These are phyloP conservation scores for Aspergillus sp. DNA, from an alignment of 2,329 filamentous ascomycete species.

Conservation along the genomic window DNA sequence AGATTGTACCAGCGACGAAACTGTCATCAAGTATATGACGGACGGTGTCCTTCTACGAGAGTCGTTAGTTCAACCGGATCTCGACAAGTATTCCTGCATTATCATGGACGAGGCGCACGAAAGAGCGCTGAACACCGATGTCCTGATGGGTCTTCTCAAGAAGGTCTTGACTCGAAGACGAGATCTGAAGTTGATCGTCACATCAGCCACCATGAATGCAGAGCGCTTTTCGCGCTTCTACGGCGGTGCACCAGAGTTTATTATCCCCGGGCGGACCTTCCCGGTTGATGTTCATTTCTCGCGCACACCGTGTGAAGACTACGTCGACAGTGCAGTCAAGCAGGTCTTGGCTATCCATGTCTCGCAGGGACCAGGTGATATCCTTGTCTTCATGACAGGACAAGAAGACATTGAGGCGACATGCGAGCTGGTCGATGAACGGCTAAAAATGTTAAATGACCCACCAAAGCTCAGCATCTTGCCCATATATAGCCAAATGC, in stretches of 20 bases:
- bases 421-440: slow-evolving; percentile 83
- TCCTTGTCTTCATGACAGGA: slow-evolving; percentile 98
- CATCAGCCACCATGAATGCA: slow-evolving; percentile 97
- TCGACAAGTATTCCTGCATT: slow-evolving; percentile 94
- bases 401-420: slow-evolving; percentile 98
- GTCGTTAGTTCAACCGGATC: slow-evolving; percentile 81
- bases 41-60: slow-evolving; percentile 92
- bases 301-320: slow-evolving; percentile 90
- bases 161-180: slow-evolving; percentile 85
- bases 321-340: slow-evolving; percentile 93
- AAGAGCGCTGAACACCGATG: slow-evolving; percentile 90
- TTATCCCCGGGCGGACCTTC: slow-evolving; percentile 92
- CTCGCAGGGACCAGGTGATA: slow-evolving; percentile 86
- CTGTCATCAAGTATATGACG: slow-evolving; percentile 98
- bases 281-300: slow-evolving; percentile 96
- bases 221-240: slow-evolving; percentile 95
- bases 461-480: slow-evolving; percentile 90
- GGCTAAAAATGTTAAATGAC: slow-evolving; percentile 82
- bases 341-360: slow-evolving; percentile 95
- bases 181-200: slow-evolving; percentile 94
- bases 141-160: slow-evolving; percentile 95
- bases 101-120: slow-evolving; percentile 99
- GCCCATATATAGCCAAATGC: slow-evolving; percentile 99
- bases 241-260: slow-evolving; percentile 90
- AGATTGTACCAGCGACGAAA: slow-evolving; percentile 93